These are phyloP conservation scores for Coemansia sp. DNA, from an alignment of 192 early-diverging fungal species.

Conservation along the genomic window DNA sequence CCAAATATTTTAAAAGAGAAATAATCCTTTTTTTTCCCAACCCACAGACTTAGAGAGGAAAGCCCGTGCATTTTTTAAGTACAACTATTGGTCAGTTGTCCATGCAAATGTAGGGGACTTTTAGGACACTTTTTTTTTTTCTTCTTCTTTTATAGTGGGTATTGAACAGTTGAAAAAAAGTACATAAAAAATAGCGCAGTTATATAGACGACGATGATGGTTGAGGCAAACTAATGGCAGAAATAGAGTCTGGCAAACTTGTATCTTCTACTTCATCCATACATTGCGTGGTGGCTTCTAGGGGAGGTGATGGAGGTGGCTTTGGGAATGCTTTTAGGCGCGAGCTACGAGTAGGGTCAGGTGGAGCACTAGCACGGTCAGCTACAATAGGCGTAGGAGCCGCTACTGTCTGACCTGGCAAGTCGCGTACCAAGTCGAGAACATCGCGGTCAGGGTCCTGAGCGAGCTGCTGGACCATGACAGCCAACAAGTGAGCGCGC, in stretches of 20 bases:
- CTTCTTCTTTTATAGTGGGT: too few relatives aligned
- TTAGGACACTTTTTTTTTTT: too few relatives aligned
- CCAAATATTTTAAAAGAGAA: too few relatives aligned
- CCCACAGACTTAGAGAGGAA: background rate
- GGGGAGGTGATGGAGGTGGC: background rate
- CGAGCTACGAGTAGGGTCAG: background rate
- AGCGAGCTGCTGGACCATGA: conserved; percentile 50
- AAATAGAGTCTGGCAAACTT: background rate
- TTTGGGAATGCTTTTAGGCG: background rate
- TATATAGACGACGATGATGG: background rate
- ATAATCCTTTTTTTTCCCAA: too few relatives aligned
- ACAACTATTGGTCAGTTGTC: too few relatives aligned
- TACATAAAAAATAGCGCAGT: background rate
- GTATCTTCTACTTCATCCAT: background rate
- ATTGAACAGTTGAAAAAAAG: too few relatives aligned
- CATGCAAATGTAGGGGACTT: too few relatives aligned
- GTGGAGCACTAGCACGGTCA: conserved; percentile 4
- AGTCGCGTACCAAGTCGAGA: conserved; percentile 37
- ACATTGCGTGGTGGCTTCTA: background rate
- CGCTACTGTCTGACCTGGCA: conserved; percentile 22
- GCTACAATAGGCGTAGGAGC: background rate
- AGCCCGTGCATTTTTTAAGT: too few relatives aligned
- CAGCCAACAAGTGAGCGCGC: conserved; percentile 55
- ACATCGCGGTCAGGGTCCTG: conserved; percentile 55
- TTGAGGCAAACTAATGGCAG: background rate